These are phyloP conservation scores for Hevea brasiliensis DNA, from an alignment of 345 rosid species.

Conservation along the genomic window DNA sequence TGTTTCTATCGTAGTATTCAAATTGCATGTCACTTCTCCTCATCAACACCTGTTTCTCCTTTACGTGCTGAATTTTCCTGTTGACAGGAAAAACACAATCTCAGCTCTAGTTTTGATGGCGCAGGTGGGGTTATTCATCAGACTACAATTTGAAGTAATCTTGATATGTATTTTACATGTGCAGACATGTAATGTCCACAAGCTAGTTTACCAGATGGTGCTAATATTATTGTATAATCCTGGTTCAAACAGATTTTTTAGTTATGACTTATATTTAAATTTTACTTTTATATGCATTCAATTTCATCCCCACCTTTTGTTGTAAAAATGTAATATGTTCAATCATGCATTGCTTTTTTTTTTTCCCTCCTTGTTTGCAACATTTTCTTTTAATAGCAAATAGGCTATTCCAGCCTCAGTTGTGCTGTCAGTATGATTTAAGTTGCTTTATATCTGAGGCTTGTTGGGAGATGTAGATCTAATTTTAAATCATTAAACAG, in stretches of 20 bases:
- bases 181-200: background rate
- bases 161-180: background rate
- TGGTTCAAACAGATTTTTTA: background rate
- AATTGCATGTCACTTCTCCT: background rate
- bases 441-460: background rate
- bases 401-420: background rate
- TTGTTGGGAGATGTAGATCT: background rate
- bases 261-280: background rate
- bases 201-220: background rate
- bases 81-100: background rate
- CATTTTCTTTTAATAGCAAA: background rate
- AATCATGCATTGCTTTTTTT: background rate
- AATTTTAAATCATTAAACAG: background rate
- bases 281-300: background rate
- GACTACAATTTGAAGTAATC: too few species aligned
- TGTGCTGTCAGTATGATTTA: background rate
- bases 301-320: background rate
- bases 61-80: background rate
- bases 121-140: background rate
- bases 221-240: background rate
- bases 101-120: conserved; percentile 1
- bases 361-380: conserved; percentile 2
- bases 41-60: too few species aligned
- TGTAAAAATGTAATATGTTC: background rate
- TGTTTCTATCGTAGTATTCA: too few species aligned